Evolutionary conservation across 139 green algal genomes (phyloP).

Genomic region (Coelastrella sp.): DNA sequence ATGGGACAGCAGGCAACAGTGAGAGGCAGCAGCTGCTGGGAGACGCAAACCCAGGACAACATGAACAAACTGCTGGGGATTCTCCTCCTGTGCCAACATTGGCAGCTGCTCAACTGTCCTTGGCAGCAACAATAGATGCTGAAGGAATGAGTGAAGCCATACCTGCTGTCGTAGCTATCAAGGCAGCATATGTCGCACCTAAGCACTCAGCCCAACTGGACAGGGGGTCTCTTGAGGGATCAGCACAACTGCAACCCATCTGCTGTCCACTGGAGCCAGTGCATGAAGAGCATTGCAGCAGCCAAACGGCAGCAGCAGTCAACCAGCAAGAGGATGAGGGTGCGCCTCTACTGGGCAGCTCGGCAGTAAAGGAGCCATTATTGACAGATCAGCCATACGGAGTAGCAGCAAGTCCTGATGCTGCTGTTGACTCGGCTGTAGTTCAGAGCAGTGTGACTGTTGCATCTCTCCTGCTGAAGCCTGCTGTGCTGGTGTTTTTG

Average conservation of each 20-base stretch:
- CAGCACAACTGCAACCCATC: slow-evolving; percentile 12
- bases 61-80: too few relatives aligned
- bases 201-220: slow-evolving; percentile 9
- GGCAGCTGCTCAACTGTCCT: too few relatives aligned
- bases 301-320: background rate
- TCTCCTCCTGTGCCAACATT: too few relatives aligned
- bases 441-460: background rate
- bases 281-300: slow-evolving; percentile 13
- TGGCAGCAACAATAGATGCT: too few relatives aligned
- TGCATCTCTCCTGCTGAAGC: background rate
- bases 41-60: too few relatives aligned
- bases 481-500: slow-evolving; percentile 43
- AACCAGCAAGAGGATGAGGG: background rate
- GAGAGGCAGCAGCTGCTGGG: background rate
- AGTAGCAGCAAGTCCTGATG: background rate
- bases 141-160: too few relatives aligned
- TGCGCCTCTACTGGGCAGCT: background rate
- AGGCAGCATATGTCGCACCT: background rate
- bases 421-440: background rate
- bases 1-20: background rate
- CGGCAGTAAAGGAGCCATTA: background rate
- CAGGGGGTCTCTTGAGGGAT: background rate
- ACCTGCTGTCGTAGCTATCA: too few relatives aligned
- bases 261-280: background rate
- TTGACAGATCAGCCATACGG: too few relatives aligned